Evolutionary conservation across 441 rosid species (phyloP).

Genomic region (Populus trichocarpa): DNA sequence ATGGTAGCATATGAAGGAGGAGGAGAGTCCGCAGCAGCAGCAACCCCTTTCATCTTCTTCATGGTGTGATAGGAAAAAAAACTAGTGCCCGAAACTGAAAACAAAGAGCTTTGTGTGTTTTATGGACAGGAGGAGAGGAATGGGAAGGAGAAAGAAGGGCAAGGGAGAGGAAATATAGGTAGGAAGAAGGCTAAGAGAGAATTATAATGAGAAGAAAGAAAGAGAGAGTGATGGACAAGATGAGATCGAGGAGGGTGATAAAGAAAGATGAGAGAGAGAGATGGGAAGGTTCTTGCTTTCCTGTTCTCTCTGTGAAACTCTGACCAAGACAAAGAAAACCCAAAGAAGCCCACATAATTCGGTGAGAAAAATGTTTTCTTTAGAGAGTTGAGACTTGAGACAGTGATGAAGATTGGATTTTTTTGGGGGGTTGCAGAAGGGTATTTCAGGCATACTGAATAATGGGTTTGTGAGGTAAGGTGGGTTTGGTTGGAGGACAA

Average conservation of each 20-base stretch:
- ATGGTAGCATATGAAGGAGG: constrained; percentile 30
- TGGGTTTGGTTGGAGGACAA: constrained; percentile 53
- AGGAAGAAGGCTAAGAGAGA: constrained; percentile 4
- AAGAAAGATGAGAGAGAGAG: constrained; percentile 4
- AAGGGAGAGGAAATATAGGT: constrained; percentile 7
- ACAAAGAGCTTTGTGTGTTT: background rate
- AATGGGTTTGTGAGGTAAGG: constrained; percentile 15
- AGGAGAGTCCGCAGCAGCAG: constrained; percentile 23
- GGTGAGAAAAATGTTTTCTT: constrained; percentile 43
- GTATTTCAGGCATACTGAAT: constrained; percentile 40
- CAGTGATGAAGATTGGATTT: constrained; percentile 62
- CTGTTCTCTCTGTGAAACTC: constrained; percentile 68
- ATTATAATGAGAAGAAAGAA: constrained; percentile 3
- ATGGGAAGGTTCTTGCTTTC: constrained; percentile 49
- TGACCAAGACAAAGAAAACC: constrained; percentile 80
- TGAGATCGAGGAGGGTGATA: constrained; percentile 20
- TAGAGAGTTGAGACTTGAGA: constrained; percentile 42
- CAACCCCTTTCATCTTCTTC: constrained; percentile 49
- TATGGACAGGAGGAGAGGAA: background rate
- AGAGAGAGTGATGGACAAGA: constrained; percentile 3
- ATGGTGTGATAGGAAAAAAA: constrained; percentile 27
- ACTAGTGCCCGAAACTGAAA: constrained; percentile 5
- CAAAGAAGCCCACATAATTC: constrained; percentile 87
- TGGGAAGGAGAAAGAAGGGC: background rate
- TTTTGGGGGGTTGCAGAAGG: constrained; percentile 66